Base-by-base conservation (phyloP, 352 stramenopile genomes). In the Globisporangium alternatum region DNA sequence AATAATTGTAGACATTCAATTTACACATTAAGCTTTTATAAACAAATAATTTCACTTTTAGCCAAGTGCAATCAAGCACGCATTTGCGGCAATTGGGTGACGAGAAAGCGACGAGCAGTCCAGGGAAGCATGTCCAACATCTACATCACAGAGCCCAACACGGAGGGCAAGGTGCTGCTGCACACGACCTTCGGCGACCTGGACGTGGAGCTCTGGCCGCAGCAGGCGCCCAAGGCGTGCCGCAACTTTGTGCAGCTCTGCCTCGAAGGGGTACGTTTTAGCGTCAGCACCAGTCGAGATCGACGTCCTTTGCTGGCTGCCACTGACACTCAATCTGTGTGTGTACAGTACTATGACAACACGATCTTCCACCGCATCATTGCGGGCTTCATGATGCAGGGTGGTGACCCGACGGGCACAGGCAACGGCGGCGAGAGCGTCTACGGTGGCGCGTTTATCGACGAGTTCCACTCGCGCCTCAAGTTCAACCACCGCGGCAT, bases 171-270 rank as follows among this genome's bases (percentile, higher is more conserved):
- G 67, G 93, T 99, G 56, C 76, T 99, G 28, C 78, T 99, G 43
- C 88, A 98, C 68, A 99, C 97, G 56, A 97, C 91, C 45, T 96
- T 98, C 64, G 97, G 97, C n/a, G 95, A 98, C 62, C 67, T 99
- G 15, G 96, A 99, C 67, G 88, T 99, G 35, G 90, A 99, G 68
- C 77, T 99, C 52, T 99, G 95, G 95, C 90, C 92, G 48, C 96
- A 98, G 65, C 96, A 99, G 79, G 97, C 96, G 55, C 97, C 97
- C 19, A 91, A 96, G 54, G 95, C 97, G 2, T 98, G 86, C 37
- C 85, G 88, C 28, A 98, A 98, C 77, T 98, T 98, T 65, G 75
- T 97, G 66, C 90, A 98, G 76, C 87, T 98, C 53, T 96, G 88
- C 63, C 74, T 98, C 56, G 90, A 93, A 65, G 82, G 81, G 43